phyloP scores from a whole-genome alignment of 108 stramenopile genomes.

The Fragilaria radians region DNA sequence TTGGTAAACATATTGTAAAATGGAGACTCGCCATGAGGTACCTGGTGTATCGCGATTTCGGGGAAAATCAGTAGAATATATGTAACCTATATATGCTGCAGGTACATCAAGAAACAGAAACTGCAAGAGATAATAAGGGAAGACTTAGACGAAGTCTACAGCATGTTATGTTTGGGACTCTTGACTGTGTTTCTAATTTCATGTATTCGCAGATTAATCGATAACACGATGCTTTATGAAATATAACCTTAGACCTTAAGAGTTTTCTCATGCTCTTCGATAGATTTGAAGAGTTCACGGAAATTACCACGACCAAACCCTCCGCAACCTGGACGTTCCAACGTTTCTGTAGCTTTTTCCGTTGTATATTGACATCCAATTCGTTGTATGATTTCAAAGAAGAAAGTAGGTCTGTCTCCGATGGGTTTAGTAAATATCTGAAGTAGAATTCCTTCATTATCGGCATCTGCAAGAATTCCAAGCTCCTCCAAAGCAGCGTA shows the following conservation, averaged over 20 bases:
- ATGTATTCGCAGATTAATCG: no score
- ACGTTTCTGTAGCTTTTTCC: constrained; percentile 21
- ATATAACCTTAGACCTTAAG: no score
- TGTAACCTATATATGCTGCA: no score
- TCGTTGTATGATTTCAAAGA: constrained; percentile 88
- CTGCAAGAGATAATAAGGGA: no score
- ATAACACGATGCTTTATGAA: no score
- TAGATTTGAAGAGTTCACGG: constrained; percentile 79
- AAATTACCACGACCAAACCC: constrained; percentile 92
- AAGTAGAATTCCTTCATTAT: constrained; percentile 79
- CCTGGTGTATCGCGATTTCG: no score
- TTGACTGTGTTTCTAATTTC: not conserved
- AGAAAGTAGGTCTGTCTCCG: constrained; percentile 81
- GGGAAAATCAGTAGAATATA: no score
- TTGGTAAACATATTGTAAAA: constrained; percentile 3
- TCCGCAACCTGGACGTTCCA: constrained; percentile 72
- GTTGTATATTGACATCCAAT: constrained; percentile 66
- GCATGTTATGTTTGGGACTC: no score
- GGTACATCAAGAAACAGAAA: no score
- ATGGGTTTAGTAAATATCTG: constrained; percentile 86
- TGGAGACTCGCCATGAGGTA: no score
- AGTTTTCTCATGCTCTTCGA: constrained; percentile 76
- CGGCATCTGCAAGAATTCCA: constrained; percentile 80
- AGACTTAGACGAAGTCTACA: no score
- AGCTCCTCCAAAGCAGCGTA: constrained; percentile 51